Evolutionary conservation across 2,329 filamentous ascomycete species (phyloP).

Genomic region (Phialophora chinensis): DNA sequence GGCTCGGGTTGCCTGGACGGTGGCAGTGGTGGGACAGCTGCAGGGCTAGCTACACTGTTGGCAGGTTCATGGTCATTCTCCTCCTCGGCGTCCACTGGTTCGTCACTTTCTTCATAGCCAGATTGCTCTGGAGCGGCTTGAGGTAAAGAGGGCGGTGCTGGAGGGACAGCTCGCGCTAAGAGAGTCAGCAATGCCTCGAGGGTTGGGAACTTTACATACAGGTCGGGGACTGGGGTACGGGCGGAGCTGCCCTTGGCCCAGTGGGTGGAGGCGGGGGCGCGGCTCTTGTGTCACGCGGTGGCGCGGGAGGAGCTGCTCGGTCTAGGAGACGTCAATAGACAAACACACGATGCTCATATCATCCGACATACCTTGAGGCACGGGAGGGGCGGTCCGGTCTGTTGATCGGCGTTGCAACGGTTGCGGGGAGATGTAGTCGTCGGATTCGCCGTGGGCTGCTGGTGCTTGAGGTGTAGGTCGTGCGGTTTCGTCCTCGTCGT

Average conservation of each 20-base stretch:
- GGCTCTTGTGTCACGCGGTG: slow-evolving; percentile 48
- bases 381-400: slow-evolving; percentile 52
- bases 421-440: slow-evolving; percentile 36
- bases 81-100: slow-evolving; percentile 3
- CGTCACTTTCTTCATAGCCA: slow-evolving; percentile 28
- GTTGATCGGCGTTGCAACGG: slow-evolving; percentile 42
- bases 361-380: slow-evolving; percentile 58
- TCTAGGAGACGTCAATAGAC: slow-evolving; percentile 43
- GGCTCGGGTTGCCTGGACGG: slow-evolving; percentile 27
- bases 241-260: slow-evolving; percentile 19
- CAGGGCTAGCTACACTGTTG: slow-evolving; percentile 44
- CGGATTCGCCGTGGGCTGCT: slow-evolving; percentile 27
- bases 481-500: slow-evolving; percentile 42
- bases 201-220: slow-evolving; percentile 21
- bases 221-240: slow-evolving; percentile 32
- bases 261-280: slow-evolving; percentile 47
- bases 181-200: slow-evolving; percentile 15
- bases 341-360: background rate
- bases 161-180: slow-evolving; percentile 24
- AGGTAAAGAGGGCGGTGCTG: slow-evolving; percentile 4
- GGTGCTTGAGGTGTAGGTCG: slow-evolving; percentile 35
- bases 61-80: slow-evolving; percentile 33
- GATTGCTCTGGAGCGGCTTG: slow-evolving; percentile 10
- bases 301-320: slow-evolving; percentile 53
- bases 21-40: slow-evolving; percentile 49